Evolutionary conservation across 768 basidiomycete species (phyloP), one percentile per base, ranked within the genome.

Genomic region (Tulasnella sp.): DNA sequence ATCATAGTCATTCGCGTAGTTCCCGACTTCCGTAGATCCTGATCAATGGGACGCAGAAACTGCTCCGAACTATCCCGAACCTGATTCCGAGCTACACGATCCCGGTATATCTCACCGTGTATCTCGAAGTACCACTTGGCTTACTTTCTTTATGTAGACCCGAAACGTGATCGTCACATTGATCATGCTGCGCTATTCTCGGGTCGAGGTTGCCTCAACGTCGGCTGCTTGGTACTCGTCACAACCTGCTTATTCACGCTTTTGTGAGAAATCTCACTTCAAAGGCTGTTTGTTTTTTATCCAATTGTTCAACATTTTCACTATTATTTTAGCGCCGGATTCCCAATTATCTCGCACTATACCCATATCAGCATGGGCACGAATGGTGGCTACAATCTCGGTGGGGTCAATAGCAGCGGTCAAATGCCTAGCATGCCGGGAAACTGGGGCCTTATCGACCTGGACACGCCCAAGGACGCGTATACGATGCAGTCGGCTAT

Each of bases 391-490:
- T 73, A 72, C 61, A 72, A 72, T 54, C 64, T 74, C n/a, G 73
- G 73, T 13, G 73, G 73, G 15, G 71, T 73, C 65, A 74, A 74
- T 61, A 65, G 67, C 8, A 69, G 69, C 1, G 73, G 73, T 23
- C 73, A 74, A 60, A 68, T 73, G 2, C 73, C 73, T 1, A 55
- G 63, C 30, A 70, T 70, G 15, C 58, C 63, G 17, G 67, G 67
- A 44, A 68, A 72, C 56, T 67, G 68, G 29, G 65, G 62, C 9
- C 50, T 73, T 38, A 70, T 74, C 51, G 73, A 74, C 65, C 55
- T 58, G 27, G 73, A 73, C 62, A 74, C 73, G 19, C 73, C 73
- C 9, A 26, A 50, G 2, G 44, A 59, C 15, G 70, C 63, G 2
- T 63, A 64, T 34, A 67, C 66, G 4, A 61, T 66, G 3, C 69